These are phyloP conservation scores for Polytolypa hystricis DNA, from an alignment of 2,329 filamentous ascomycete species.

Conservation along the genomic window DNA sequence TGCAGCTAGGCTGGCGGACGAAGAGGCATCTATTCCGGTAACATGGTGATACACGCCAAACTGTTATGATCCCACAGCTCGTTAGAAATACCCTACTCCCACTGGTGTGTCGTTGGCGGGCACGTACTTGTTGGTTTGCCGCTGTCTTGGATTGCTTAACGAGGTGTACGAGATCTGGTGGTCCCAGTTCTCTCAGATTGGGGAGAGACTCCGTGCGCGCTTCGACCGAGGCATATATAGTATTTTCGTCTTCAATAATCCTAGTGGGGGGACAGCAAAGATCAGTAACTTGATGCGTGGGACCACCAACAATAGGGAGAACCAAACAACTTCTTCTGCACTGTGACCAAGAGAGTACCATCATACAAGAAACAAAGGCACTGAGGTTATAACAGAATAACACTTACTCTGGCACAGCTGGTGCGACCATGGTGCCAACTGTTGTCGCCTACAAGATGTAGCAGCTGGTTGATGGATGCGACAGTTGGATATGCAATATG, in stretches of 20 bases:
- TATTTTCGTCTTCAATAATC: constrained; percentile 84
- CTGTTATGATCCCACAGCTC: constrained; percentile 37
- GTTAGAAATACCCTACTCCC: background rate
- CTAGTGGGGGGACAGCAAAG: constrained; percentile 47
- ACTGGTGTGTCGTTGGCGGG: background rate
- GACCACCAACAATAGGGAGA: too few relatives aligned
- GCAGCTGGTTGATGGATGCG: too few relatives aligned
- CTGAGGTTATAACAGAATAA: background rate
- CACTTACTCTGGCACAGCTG: constrained; percentile 64
- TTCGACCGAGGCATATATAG: constrained; percentile 76
- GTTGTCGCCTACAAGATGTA: too few relatives aligned
- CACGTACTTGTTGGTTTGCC: constrained; percentile 43
- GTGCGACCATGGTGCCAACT: constrained; percentile 61
- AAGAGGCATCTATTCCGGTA: constrained; percentile 91
- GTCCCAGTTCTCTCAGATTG: constrained; percentile 80
- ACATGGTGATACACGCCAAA: constrained; percentile 96
- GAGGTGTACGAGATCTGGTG: constrained; percentile 89
- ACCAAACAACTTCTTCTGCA: too few relatives aligned
- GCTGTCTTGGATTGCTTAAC: constrained; percentile 62
- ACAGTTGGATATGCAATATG: too few relatives aligned
- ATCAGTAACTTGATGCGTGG: too few relatives aligned
- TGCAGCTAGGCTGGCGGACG: constrained; percentile 88
- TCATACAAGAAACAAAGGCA: too few relatives aligned
- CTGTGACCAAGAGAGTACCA: too few relatives aligned
- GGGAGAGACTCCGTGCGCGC: constrained; percentile 81